Percentiles rank a stretch among this genome's conserved stretches.
phyloP scores from a whole-genome alignment of 805 yeast species.

The Scheffersomyces amazonensis region DNA sequence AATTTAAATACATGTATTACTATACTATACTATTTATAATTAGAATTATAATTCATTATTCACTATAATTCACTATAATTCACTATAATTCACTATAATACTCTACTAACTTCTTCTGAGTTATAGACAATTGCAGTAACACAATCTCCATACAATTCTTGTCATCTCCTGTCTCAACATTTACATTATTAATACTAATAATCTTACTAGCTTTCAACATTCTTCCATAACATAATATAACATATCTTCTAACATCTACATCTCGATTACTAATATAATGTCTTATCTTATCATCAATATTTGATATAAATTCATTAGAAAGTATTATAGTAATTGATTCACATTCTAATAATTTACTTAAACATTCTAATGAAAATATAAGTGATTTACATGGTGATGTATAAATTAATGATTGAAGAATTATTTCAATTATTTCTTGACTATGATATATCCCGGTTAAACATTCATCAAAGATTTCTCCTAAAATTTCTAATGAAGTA shows the following conservation, averaged over 20 bases:
- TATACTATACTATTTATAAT: not conserved
- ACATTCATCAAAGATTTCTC: slow-evolving; percentile 29
- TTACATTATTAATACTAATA: not conserved
- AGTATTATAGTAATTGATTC: slow-evolving; percentile 16
- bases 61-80: too few relatives aligned
- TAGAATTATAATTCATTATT: too few relatives aligned
- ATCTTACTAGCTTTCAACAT: slow-evolving; percentile 12
- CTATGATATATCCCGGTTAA: slow-evolving; percentile 24
- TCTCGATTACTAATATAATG: slow-evolving; percentile 24
- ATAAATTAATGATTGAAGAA: slow-evolving; percentile 15
- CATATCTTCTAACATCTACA: slow-evolving; percentile 36
- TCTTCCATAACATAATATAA: slow-evolving; percentile 37
- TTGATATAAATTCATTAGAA: slow-evolving; percentile 12
- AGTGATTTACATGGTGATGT: not conserved
- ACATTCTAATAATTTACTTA: slow-evolving; percentile 20
- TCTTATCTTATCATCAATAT: slow-evolving; percentile 28
- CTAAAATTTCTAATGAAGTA: slow-evolving; percentile 9
- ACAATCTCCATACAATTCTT: slow-evolving; percentile 18
- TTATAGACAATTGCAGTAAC: slow-evolving; percentile 33
- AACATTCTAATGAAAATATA: slow-evolving; percentile 5
- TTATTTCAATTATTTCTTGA: slow-evolving; percentile 13
- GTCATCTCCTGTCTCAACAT: not conserved
- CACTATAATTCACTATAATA: slow-evolving; percentile 33
- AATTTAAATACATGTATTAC: not conserved
- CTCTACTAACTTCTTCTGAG: slow-evolving; percentile 48